Conservation (phyloP, 2,329 filamentous ascomycete genomes). For the Daldinia sp. region DNA sequence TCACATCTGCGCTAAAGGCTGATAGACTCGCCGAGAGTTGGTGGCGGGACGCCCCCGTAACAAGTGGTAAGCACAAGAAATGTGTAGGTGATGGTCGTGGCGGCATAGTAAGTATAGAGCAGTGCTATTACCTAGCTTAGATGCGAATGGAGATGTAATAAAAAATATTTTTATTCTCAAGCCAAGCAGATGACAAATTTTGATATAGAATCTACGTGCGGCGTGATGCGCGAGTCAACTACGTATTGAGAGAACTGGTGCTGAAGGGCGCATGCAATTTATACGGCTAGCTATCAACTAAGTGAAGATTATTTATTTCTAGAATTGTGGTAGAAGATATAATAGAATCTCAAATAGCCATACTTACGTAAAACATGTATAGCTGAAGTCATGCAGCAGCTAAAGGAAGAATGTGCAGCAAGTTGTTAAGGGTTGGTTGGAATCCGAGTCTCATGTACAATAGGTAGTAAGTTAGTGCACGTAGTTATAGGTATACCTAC, state of each 20-base stretch:
- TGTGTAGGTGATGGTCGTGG: conserved; percentile 69
- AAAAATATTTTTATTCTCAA: background rate
- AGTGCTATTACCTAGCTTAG: background rate
- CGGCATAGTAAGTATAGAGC: conserved; percentile 50
- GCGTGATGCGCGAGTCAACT: background rate
- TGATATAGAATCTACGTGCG: background rate
- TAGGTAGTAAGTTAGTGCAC: background rate
- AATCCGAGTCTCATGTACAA: no score
- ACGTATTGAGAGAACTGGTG: background rate
- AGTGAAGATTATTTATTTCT: no score
- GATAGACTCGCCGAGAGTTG: conserved; percentile 74
- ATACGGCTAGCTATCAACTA: background rate
- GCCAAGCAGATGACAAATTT: background rate
- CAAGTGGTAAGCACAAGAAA: conserved; percentile 81
- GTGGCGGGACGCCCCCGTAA: conserved; percentile 68
- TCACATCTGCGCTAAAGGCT: conserved; percentile 71
- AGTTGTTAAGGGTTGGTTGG: no score
- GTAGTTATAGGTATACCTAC: background rate
- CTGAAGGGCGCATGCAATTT: background rate
- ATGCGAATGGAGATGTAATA: background rate
- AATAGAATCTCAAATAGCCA: no score
- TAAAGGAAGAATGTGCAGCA: no score
- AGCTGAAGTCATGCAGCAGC: no score
- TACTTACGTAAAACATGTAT: no score
- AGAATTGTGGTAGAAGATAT: no score